Conservation (phyloP, 1,139 yeast genomes). For the Magnusiomyces suaveolens region DNA sequence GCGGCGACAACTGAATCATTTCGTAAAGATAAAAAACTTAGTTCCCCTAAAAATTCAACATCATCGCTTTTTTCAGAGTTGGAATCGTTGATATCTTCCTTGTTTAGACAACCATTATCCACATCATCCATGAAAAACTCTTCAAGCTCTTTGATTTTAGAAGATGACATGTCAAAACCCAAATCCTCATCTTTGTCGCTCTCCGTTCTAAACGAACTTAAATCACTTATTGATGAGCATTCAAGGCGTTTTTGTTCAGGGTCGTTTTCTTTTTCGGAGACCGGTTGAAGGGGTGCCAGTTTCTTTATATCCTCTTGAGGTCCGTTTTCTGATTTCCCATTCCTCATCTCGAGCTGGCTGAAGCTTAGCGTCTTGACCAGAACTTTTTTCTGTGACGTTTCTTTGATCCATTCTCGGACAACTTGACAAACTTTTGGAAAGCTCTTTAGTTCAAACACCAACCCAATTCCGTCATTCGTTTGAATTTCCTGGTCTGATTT, state of each 20-base stretch:
- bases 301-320: too few relatives aligned
- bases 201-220: not conserved
- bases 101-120: not conserved
- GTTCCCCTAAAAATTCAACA: not conserved
- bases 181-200: not conserved
- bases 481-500: not conserved
- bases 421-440: not conserved
- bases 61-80: not conserved
- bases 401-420: slow-evolving; percentile 1
- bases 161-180: not conserved
- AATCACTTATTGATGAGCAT: too few relatives aligned
- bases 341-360: too few relatives aligned
- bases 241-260: too few relatives aligned
- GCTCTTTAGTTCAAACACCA: not conserved
- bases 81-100: not conserved
- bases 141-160: not conserved
- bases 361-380: not conserved
- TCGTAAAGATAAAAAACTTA: not conserved
- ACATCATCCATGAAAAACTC: not conserved
- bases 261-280: too few relatives aligned
- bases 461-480: not conserved
- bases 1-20: not conserved
- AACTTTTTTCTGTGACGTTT: not conserved
- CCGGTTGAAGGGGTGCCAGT: too few relatives aligned
- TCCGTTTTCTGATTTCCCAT: too few relatives aligned